A percentile compares a stretch with the other conserved stretches of the same genome.
phyloP scores from a whole-genome alignment of 441 rosid genomes.

The Eutrema salsugineum region DNA sequence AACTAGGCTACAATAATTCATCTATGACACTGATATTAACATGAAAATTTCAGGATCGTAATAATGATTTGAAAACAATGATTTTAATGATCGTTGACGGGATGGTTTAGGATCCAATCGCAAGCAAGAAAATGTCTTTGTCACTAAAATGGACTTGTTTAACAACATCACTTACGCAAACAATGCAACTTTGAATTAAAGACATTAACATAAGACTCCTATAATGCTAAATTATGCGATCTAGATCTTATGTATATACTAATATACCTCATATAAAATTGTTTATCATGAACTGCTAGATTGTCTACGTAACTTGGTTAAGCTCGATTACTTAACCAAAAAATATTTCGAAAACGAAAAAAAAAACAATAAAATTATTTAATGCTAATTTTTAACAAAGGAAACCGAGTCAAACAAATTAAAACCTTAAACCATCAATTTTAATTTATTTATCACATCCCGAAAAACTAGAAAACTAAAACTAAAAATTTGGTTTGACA shows the following conservation, averaged over 20 bases:
- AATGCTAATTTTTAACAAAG: not conserved
- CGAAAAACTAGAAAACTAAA: not conserved
- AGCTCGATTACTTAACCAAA: not conserved
- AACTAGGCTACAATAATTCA: not conserved
- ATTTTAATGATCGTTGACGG: constrained; percentile 28
- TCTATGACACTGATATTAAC: not conserved
- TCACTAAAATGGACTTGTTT: constrained; percentile 13
- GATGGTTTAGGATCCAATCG: constrained; percentile 18
- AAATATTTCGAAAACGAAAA: not conserved
- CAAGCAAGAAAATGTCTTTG: constrained; percentile 14
- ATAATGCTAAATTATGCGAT: constrained; percentile 30
- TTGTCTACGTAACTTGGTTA: constrained; percentile 13
- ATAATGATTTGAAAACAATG: constrained; percentile 22
- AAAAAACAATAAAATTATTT: not conserved
- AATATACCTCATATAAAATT: not conserved
- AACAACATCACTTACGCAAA: constrained; percentile 23
- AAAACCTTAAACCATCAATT: not conserved
- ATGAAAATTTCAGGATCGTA: not conserved
- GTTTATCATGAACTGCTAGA: not conserved
- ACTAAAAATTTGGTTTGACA: not conserved
- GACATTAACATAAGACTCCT: not conserved
- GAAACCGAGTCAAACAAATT: not conserved
- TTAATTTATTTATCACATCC: not conserved
- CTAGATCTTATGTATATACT: constrained; percentile 18
- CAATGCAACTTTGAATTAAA: not conserved